These are phyloP conservation scores for Pisolithus tinctorius DNA, from an alignment of 768 basidiomycete genomes.

Conservation along the genomic window DNA sequence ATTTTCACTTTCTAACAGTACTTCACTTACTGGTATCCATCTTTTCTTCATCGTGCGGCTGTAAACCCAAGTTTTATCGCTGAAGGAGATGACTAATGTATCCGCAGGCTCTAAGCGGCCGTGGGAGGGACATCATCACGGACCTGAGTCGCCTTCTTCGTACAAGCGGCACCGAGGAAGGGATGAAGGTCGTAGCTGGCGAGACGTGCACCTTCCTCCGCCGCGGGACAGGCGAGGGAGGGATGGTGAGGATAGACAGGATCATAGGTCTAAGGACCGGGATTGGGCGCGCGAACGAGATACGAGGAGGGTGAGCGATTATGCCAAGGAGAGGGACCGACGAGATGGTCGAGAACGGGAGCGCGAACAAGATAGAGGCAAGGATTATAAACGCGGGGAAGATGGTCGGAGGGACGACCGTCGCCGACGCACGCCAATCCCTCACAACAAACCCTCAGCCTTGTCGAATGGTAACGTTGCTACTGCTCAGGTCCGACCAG, in stretches of 20 bases:
- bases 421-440: constrained; percentile 16
- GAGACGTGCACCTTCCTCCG: constrained; percentile 55
- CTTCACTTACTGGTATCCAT: background rate
- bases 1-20: background rate
- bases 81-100: constrained; percentile 65
- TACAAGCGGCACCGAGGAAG: constrained; percentile 51
- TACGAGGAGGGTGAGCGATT: constrained; percentile 26
- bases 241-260: constrained; percentile 31
- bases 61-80: constrained; percentile 49
- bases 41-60: constrained; percentile 63
- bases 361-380: constrained; percentile 11
- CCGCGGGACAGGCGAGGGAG: constrained; percentile 25
- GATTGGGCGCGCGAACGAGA: constrained; percentile 33
- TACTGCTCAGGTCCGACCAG: constrained; percentile 18
- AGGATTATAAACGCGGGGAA: constrained; percentile 25
- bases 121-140: constrained; percentile 51
- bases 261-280: constrained; percentile 30
- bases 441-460: constrained; percentile 4
- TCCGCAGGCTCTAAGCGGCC: constrained; percentile 80
- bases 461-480: constrained; percentile 17
- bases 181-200: constrained; percentile 59
- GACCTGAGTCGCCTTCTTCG: constrained; percentile 23
- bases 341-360: constrained; percentile 24
- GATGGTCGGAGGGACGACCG: constrained; percentile 22
- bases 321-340: constrained; percentile 23